Base-by-base conservation (phyloP, 2,329 filamentous ascomycete genomes). In the Penicillium sp. region DNA sequence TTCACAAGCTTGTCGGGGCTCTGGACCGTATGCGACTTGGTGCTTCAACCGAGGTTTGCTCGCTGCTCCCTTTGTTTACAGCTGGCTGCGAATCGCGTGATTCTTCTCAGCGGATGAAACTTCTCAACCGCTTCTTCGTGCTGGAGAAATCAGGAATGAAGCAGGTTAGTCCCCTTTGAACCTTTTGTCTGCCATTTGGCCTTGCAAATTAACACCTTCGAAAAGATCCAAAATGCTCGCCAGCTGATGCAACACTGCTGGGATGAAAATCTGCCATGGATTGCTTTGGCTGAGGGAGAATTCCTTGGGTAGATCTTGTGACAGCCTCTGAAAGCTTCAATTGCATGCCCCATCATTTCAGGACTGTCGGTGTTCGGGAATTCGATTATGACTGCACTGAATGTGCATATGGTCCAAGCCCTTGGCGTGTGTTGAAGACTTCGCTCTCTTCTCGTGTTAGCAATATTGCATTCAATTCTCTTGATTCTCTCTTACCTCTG, bases 31-130 rank as follows among this genome's bases (percentile, higher is more conserved):
- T 95, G 52, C 79, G 86, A 13, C 78, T 82, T 13, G 89, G 89
- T 6, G 88, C 88, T 33, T 87, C 87, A 16, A 90, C 90, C 0
- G 91, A 94, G 75, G 87, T 86, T 8, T 92, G 90, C 69, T 78
- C 91, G 19, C 75, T 95, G 42, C 93, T 95, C 65, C 91, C 92
- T 0, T 87, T 95, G 78, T 95, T 95, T 75, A 91, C 90, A 1
- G 91, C 91, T 1, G 92, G 91, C 0, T 93, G 90, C 66, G 90
- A 95, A 73, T 86, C 87, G 0, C 78, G 79, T 58, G 83, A 87
- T 52, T 70, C 79, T 37, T 76, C 75, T 2, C 84, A 89, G 67
- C 81, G 87, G 53, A 77, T 78, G 26, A 82, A 85, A 69, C 85
- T 94, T 40, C 78, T 91, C 69, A 84, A 86, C 66, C 81, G 91